Evolutionary conservation across 2,329 filamentous ascomycete species (phyloP), one percentile per base, ranked within the genome.

Genomic region (Neopestalotiopsis rosae): DNA sequence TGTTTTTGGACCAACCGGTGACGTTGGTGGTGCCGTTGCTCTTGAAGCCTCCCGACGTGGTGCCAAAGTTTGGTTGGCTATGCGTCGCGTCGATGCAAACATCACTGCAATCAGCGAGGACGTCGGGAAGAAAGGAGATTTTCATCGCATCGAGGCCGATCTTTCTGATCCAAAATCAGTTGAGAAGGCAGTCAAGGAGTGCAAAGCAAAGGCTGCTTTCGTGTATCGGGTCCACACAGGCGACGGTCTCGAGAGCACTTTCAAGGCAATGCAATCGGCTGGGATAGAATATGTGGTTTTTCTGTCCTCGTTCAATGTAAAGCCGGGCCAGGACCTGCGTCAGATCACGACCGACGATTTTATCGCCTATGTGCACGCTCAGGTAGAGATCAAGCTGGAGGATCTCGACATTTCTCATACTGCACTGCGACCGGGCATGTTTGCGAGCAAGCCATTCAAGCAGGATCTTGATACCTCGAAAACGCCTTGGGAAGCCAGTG

Each of bases 1-100:
- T 67, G 75, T 88, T 66, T 87, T 88, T 70, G 85, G 86, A 28
- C 80, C 86, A 17, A 85, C 85, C 12, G 86, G 86, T 61, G 73
- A 73, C 9, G 81, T 86, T 38, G 86, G 80, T 61, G 81, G 80
- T 30, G 73, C 74, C 9, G 76, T 79, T 3, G 84, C 85, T 5
- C 76, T 71, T 14, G 76, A 77, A 34, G 83, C 84, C 34, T 76
- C 77, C 10, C 67, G 77, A 40, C 77, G 75, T 40, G 84, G 83
- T 17, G 81, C 81, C 42, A 81, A 81, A 38, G 83, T 87, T 5
- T 76, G 76, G 61, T 80, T 88, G 2, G 85, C 83, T 1, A 83
- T 87, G 81, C 81, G 85, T 13, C 79, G 86, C 75, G 72, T 79
- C 4, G 69, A 71, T 28, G 87, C 87, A 70, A 13, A 78, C 4